Conservation (phyloP, 106 monocot species). For the Hemerocallis citrina region DNA sequence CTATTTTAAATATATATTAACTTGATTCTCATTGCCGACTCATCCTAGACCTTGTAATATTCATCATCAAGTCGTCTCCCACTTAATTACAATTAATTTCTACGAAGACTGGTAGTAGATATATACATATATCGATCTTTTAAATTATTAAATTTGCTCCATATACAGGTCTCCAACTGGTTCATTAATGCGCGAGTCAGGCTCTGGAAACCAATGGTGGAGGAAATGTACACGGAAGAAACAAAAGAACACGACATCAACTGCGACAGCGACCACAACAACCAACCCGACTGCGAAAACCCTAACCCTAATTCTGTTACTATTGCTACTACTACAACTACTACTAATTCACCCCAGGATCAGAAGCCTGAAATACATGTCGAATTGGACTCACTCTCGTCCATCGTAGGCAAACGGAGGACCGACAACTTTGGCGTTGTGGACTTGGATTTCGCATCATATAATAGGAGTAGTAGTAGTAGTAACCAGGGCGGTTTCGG, state of each 20-base stretch:
- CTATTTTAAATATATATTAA: not conserved
- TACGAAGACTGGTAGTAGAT: too few species aligned
- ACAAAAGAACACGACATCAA: constrained; percentile 48
- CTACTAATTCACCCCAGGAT: too few species aligned
- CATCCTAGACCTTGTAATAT: not conserved
- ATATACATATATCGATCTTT: not conserved
- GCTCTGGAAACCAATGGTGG: constrained; percentile 90
- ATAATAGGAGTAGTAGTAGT: constrained; percentile 19
- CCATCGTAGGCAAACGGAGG: constrained; percentile 15
- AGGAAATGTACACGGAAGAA: constrained; percentile 92
- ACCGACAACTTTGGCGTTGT: constrained; percentile 32
- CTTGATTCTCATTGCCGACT: not conserved
- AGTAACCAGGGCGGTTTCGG: constrained; percentile 4
- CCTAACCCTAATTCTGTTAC: constrained; percentile 17
- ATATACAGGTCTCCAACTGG: constrained; percentile 69
- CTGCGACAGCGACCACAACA: too few species aligned
- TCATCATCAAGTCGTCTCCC: too few species aligned
- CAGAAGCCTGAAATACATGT: constrained; percentile 22
- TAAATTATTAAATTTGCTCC: not conserved
- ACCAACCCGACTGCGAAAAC: constrained; percentile 2
- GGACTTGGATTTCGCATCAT: constrained; percentile 38
- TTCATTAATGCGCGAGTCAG: constrained; percentile 65
- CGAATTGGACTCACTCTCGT: constrained; percentile 29
- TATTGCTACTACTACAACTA: not conserved
- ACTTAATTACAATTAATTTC: too few species aligned